A percentile compares a stretch with the other conserved stretches of the same genome.
phyloP scores from a whole-genome alignment of 2,329 filamentous ascomycete genomes.

The Boeremia lycopersici region DNA sequence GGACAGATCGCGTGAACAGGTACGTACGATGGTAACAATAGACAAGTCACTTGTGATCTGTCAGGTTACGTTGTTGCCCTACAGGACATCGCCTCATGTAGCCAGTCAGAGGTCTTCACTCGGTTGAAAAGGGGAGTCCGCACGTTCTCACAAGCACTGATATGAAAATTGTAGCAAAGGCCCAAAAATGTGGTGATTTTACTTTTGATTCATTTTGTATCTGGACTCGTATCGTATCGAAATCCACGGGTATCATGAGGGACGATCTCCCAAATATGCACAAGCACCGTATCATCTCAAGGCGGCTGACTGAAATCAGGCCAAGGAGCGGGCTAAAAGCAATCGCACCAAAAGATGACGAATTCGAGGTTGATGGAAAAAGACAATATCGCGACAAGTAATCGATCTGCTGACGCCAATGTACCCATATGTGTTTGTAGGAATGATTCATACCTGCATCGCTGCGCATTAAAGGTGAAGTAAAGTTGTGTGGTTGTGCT shows the following conservation, averaged over 20 bases:
- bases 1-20: no score
- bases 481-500: background rate
- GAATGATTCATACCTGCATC: constrained; percentile 19
- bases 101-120: no score
- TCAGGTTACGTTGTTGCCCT: no score
- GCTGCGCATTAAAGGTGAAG: constrained; percentile 16
- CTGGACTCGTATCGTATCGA: constrained; percentile 18
- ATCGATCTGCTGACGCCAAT: constrained; percentile 6
- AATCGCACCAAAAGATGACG: background rate
- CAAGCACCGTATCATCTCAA: constrained; percentile 16
- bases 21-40: background rate
- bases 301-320: constrained; percentile 10
- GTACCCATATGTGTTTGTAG: constrained; percentile 17
- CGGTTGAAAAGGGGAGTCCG: no score
- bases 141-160: no score
- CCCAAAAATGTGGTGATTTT: constrained; percentile 12
- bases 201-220: constrained; percentile 30
- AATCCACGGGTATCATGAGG: constrained; percentile 34
- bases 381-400: constrained; percentile 12
- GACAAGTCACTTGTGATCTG: background rate
- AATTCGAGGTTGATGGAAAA: background rate
- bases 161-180: background rate
- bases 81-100: no score
- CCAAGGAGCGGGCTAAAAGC: constrained; percentile 13
- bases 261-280: constrained; percentile 27